Evolutionary conservation across 495 filamentous ascomycete genomes (phyloP).

Genomic region (Xylaria curta): DNA sequence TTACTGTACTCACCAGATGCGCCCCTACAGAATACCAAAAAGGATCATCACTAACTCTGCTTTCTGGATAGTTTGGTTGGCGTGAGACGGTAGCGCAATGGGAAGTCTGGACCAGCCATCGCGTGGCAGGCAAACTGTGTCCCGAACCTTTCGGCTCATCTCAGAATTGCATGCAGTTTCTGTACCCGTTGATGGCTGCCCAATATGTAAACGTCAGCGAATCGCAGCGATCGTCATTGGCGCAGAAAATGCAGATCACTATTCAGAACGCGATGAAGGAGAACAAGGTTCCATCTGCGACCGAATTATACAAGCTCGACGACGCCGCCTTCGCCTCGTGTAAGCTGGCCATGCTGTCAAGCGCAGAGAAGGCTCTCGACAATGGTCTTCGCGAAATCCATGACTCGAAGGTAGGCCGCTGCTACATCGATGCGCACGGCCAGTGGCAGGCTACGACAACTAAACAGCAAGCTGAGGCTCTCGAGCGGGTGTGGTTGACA

Average conservation of each 20-base stretch:
- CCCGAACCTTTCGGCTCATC: not conserved
- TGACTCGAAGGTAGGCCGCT: not conserved
- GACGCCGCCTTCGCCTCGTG: slow-evolving; percentile 6
- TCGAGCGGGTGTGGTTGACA: slow-evolving; percentile 1
- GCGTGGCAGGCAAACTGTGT: not conserved
- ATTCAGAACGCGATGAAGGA: slow-evolving; percentile 14
- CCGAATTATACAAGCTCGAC: slow-evolving; percentile 8
- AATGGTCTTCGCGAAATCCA: not conserved
- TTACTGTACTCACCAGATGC: not conserved
- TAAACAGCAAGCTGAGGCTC: slow-evolving; percentile 11
- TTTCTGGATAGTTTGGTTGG: slow-evolving; percentile 9
- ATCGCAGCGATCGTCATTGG: not conserved
- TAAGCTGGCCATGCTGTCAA: slow-evolving; percentile 8
- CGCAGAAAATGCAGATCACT: not conserved
- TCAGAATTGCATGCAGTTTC: not conserved
- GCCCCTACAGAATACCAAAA: not conserved
- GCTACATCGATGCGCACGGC: slow-evolving; percentile 16
- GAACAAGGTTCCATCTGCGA: not conserved
- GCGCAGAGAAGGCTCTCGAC: slow-evolving; percentile 5
- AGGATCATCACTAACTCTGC: not conserved
- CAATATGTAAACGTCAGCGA: not conserved
- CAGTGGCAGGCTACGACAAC: not conserved
- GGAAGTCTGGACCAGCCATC: slow-evolving; percentile 5
- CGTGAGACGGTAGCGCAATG: slow-evolving; percentile 13
- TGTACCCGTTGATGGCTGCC: not conserved